These are phyloP conservation scores for Apiospora pterosperma DNA, from an alignment of 2,329 filamentous ascomycete species.

Conservation along the genomic window DNA sequence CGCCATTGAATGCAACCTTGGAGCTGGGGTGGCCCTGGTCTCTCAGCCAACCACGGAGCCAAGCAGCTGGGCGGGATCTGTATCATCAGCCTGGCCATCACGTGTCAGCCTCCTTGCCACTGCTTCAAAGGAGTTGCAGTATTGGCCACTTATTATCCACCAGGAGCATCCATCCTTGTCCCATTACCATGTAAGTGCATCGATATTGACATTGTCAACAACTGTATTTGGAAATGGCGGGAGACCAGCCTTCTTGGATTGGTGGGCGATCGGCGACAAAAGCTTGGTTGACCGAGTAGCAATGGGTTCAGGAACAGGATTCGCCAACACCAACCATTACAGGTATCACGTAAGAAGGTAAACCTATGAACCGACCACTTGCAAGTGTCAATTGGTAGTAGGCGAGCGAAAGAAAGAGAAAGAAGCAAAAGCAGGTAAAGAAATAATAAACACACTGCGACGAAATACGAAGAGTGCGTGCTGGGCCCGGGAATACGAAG, in stretches of 20 bases:
- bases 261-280: not conserved
- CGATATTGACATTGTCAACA: not conserved
- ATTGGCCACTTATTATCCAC: too few relatives aligned
- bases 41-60: not conserved
- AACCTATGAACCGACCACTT: not conserved
- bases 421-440: too few relatives aligned
- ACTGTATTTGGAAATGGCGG: not conserved
- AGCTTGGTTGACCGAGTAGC: not conserved
- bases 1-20: too few relatives aligned
- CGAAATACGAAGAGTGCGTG: not conserved
- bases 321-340: not conserved
- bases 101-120: not conserved
- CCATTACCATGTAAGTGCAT: not conserved
- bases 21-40: not conserved
- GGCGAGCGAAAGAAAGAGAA: not conserved
- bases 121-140: too few relatives aligned
- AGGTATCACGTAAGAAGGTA: not conserved
- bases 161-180: not conserved
- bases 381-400: not conserved
- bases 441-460: not conserved
- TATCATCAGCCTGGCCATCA: not conserved
- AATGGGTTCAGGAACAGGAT: not conserved
- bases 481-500: not conserved
- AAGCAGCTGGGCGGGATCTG: not conserved
- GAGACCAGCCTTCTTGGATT: not conserved